Evolutionary conservation across 1,284 basidiomycete species (phyloP).

Genomic region (Ceratobasidium sp.): DNA sequence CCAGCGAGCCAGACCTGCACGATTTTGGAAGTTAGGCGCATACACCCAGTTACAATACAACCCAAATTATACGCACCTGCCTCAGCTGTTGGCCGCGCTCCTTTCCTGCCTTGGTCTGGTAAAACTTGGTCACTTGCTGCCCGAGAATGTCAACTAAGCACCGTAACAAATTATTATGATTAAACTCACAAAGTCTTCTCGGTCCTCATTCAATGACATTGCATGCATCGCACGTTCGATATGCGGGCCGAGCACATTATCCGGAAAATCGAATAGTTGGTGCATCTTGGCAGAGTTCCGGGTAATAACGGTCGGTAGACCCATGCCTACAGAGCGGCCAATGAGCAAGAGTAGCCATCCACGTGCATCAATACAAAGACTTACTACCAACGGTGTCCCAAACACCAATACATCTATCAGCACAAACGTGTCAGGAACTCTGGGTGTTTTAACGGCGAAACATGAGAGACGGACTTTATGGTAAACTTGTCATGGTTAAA

Average conservation of each 20-base stretch:
- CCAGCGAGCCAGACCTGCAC: conserved; percentile 77
- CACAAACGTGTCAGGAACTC: conserved; percentile 12
- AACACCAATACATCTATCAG: conserved; percentile 72
- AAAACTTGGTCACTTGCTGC: conserved; percentile 73
- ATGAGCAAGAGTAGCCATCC: neutral
- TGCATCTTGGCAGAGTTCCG: conserved; percentile 59
- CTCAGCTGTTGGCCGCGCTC: conserved; percentile 70
- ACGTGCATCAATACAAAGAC: conserved; percentile 16
- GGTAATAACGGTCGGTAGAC: conserved; percentile 73
- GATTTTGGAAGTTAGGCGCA: conserved; percentile 41
- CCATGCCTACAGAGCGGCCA: conserved; percentile 59
- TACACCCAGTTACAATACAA: conserved; percentile 13
- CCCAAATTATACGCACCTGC: conserved; percentile 62
- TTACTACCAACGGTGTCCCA: conserved; percentile 76
- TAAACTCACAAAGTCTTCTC: conserved; percentile 72
- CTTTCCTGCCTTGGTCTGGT: conserved; percentile 67
- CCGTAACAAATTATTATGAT: conserved; percentile 22
- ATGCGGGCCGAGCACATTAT: conserved; percentile 71
- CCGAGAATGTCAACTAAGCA: conserved; percentile 3
- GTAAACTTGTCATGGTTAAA: conserved; percentile 65
- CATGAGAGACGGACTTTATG: conserved; percentile 65
- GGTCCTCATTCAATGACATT: conserved; percentile 73
- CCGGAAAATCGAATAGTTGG: conserved; percentile 73
- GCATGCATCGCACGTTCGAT: conserved; percentile 75
- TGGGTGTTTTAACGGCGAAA: neutral